phyloP scores from a whole-genome alignment of 768 basidiomycete species.

The Cantharellus cinnabarinus region DNA sequence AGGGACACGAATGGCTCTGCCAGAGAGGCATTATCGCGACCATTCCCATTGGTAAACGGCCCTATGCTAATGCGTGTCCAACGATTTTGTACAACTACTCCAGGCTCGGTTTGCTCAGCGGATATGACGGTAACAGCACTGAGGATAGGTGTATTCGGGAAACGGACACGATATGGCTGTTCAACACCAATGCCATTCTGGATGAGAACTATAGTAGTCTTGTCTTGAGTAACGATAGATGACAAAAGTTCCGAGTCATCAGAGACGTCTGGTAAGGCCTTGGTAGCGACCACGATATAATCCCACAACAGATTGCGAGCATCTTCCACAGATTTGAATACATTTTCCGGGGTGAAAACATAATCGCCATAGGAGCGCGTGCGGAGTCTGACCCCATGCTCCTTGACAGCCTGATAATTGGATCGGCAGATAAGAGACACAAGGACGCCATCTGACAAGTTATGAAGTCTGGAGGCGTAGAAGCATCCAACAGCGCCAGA shows the following conservation, averaged over 20 bases:
- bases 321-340: slow-evolving; percentile 11
- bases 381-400: slow-evolving; percentile 11
- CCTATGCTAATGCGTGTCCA: slow-evolving; percentile 16
- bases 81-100: slow-evolving; percentile 14
- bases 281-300: slow-evolving; percentile 16
- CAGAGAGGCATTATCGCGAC: background rate
- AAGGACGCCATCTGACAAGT: slow-evolving; percentile 7
- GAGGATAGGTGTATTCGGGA: slow-evolving; percentile 10
- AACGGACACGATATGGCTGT: slow-evolving; percentile 13
- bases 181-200: slow-evolving; percentile 18
- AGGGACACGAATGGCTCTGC: slow-evolving; percentile 10
- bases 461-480: slow-evolving; percentile 15
- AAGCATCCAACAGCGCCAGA: slow-evolving; percentile 16
- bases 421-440: slow-evolving; percentile 16
- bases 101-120: slow-evolving; percentile 14
- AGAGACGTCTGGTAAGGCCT: slow-evolving; percentile 14
- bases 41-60: slow-evolving; percentile 9
- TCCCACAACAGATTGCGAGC: slow-evolving; percentile 6
- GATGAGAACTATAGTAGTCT: slow-evolving; percentile 13
- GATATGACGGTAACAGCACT: slow-evolving; percentile 15
- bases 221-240: slow-evolving; percentile 3
- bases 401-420: slow-evolving; percentile 13
- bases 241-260: slow-evolving; percentile 11
- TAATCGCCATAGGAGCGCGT: slow-evolving; percentile 16
- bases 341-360: slow-evolving; percentile 12